A percentile compares a stretch with the other conserved stretches of the same genome.
Evolutionary conservation across 371 early-diverging fungal species (phyloP).

Genomic region (Mucor racemosus): DNA sequence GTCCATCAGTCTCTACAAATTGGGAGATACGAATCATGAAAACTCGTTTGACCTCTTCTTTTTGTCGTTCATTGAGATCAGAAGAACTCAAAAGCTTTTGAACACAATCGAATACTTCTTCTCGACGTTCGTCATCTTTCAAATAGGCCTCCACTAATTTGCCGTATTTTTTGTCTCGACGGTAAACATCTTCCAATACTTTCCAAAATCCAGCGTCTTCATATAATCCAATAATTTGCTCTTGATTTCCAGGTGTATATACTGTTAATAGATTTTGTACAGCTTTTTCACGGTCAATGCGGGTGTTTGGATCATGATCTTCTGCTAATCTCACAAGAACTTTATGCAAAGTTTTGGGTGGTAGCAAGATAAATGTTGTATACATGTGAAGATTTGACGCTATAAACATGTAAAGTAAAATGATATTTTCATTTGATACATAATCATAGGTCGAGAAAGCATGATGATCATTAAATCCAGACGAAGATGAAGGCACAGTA

Average conservation of each 20-base stretch:
- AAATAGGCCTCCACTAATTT: slow-evolving; percentile 70
- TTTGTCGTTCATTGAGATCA: slow-evolving; percentile 60
- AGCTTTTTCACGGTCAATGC: slow-evolving; percentile 71
- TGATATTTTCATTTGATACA: slow-evolving; percentile 47
- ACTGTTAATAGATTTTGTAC: slow-evolving; percentile 68
- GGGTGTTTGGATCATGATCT: slow-evolving; percentile 54
- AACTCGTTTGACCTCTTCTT: slow-evolving; percentile 60
- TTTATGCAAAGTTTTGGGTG: slow-evolving; percentile 62
- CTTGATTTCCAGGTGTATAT: slow-evolving; percentile 64
- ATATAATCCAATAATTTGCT: slow-evolving; percentile 60
- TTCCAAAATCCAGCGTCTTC: slow-evolving; percentile 76
- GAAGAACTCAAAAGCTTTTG: slow-evolving; percentile 52
- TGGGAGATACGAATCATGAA: slow-evolving; percentile 67
- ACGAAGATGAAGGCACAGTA: slow-evolving; percentile 15
- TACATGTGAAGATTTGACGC: slow-evolving; percentile 70
- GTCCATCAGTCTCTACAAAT: slow-evolving; percentile 74
- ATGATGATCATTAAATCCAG: slow-evolving; percentile 4
- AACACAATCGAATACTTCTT: slow-evolving; percentile 66
- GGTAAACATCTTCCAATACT: slow-evolving; percentile 71
- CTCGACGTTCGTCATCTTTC: slow-evolving; percentile 63
- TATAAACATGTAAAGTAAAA: slow-evolving; percentile 71
- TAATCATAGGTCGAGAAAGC: slow-evolving; percentile 20
- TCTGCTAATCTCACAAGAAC: slow-evolving; percentile 65
- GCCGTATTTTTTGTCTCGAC: slow-evolving; percentile 66
- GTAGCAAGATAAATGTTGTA: slow-evolving; percentile 62